These are phyloP conservation scores for Nepenthes mirabilis DNA, from an alignment of 148 eudicot genomes.

Conservation along the genomic window DNA sequence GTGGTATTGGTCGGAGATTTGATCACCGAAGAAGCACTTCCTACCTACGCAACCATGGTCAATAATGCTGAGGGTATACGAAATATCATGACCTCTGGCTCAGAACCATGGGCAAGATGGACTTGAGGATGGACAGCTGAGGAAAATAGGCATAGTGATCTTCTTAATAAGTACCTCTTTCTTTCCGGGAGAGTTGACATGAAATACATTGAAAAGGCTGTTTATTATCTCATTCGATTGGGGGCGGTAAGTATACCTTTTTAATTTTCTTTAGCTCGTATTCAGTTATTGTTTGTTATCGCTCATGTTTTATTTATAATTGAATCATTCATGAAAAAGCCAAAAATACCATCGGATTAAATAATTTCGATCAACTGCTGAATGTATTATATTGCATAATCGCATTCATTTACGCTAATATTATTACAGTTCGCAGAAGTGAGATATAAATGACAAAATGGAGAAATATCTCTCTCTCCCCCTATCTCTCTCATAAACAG, in stretches of 20 bases:
- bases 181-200: conserved; percentile 38
- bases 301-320: too few relatives aligned
- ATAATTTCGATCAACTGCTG: too few relatives aligned
- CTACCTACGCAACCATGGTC: conserved; percentile 28
- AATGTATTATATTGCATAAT: too few relatives aligned
- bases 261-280: background rate
- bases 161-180: conserved; percentile 19
- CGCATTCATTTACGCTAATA: too few relatives aligned
- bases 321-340: too few relatives aligned
- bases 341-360: too few relatives aligned
- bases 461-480: too few relatives aligned
- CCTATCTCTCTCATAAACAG: too few relatives aligned
- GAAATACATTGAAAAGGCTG: conserved; percentile 19
- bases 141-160: conserved; percentile 31
- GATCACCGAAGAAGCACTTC: conserved; percentile 36
- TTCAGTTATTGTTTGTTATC: too few relatives aligned
- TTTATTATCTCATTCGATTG: conserved; percentile 22
- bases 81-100: conserved; percentile 17
- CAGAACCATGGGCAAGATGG: conserved; percentile 26
- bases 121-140: conserved; percentile 32
- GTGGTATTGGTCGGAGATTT: conserved; percentile 32
- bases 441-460: too few relatives aligned
- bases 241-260: conserved; percentile 18
- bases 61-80: conserved; percentile 21
- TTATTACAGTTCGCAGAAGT: too few relatives aligned